Conservation (phyloP, 106 monocot species). For the Dendrobium nobile region DNA sequence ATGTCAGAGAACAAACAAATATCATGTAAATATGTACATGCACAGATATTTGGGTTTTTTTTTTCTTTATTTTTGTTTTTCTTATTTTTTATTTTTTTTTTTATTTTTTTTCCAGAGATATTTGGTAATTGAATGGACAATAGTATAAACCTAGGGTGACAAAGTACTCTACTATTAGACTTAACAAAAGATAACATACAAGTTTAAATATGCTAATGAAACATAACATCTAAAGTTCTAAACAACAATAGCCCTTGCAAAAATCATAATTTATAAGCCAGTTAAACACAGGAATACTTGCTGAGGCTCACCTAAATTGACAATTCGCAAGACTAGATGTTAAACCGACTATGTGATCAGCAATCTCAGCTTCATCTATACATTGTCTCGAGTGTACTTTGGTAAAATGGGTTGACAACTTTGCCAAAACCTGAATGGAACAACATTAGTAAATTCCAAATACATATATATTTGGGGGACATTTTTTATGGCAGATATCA, state of each 20-base stretch:
- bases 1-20: too few species aligned
- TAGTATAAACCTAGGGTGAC: neutral
- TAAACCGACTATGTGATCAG: slow-evolving; percentile 87
- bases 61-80: too few species aligned
- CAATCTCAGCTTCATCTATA: slow-evolving; percentile 89
- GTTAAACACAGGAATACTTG: neutral
- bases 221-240: neutral
- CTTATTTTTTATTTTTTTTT: too few species aligned
- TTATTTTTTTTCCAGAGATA: neutral
- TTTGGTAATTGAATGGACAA: neutral
- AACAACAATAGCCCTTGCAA: neutral
- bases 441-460: neutral
- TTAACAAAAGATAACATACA: neutral
- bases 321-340: slow-evolving; percentile 86
- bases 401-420: slow-evolving; percentile 58
- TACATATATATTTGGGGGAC: neutral
- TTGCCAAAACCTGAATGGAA: slow-evolving; percentile 47
- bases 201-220: neutral
- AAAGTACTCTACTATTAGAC: neutral
- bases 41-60: neutral
- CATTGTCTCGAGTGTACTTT: slow-evolving; percentile 84
- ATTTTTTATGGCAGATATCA: neutral
- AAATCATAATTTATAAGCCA: neutral
- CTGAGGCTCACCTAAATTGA: slow-evolving; percentile 58
- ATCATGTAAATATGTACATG: neutral